These are phyloP conservation scores for Sparassis latifolia DNA, from an alignment of 1,284 basidiomycete genomes.

Conservation along the genomic window DNA sequence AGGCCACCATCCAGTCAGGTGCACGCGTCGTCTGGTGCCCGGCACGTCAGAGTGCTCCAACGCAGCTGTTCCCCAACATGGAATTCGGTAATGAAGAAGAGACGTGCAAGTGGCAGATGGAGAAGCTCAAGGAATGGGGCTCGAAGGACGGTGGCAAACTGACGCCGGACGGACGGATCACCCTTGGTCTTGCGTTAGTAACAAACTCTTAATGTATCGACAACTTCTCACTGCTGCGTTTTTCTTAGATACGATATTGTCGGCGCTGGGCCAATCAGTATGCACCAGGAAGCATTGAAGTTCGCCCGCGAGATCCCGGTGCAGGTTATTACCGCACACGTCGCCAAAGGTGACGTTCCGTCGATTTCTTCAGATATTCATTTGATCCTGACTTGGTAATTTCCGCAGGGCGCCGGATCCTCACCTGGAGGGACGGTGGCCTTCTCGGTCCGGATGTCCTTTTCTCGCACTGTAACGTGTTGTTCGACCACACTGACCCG, in stretches of 20 bases:
- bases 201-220: background rate
- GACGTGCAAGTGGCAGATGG: conserved; percentile 23
- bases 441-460: conserved; percentile 26
- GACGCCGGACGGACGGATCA: conserved; percentile 24
- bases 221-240: background rate
- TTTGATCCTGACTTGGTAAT: background rate
- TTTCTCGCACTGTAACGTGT: conserved; percentile 28
- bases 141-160: conserved; percentile 20
- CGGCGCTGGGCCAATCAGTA: conserved; percentile 10
- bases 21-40: conserved; percentile 25
- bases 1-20: conserved; percentile 24
- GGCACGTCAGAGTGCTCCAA: conserved; percentile 22
- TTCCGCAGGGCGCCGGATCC: conserved; percentile 15
- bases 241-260: conserved; percentile 19
- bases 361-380: no score
- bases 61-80: conserved; percentile 17
- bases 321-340: conserved; percentile 22
- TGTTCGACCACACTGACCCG: conserved; percentile 18
- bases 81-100: conserved; percentile 21
- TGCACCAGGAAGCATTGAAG: conserved; percentile 18
- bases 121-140: conserved; percentile 23
- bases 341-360: conserved; percentile 16
- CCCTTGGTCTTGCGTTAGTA: conserved; percentile 25
- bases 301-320: conserved; percentile 19
- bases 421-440: conserved; percentile 19